Evolutionary conservation across 2,329 filamentous ascomycete genomes (phyloP).

Genomic region (Parastagonospora nodorum): DNA sequence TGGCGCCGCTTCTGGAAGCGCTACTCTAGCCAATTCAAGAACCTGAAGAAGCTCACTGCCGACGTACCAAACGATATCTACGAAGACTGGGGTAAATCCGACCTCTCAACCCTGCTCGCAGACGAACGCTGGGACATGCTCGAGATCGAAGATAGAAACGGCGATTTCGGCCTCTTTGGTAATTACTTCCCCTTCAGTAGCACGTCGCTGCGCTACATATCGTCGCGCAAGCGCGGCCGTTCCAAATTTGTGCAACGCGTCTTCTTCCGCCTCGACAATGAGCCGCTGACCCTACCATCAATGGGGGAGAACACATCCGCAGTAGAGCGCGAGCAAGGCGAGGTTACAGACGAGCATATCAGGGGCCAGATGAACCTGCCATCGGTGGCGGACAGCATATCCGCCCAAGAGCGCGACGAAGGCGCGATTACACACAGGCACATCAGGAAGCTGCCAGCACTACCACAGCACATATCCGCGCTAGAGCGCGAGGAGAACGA

Average conservation of each 20-base stretch:
- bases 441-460: too few species aligned
- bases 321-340: conserved; percentile 26
- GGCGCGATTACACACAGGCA: conserved; percentile 16
- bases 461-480: too few species aligned
- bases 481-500: conserved; percentile 26
- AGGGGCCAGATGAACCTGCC: conserved; percentile 7
- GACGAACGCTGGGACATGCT: conserved; percentile 41
- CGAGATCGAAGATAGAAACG: conserved; percentile 27
- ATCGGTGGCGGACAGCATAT: conserved; percentile 1
- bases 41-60: conserved; percentile 41
- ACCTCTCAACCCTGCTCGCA: conserved; percentile 23
- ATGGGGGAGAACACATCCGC: conserved; percentile 8
- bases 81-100: conserved; percentile 37
- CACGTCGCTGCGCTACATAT: conserved; percentile 18
- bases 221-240: conserved; percentile 22
- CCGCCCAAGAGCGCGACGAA: conserved; percentile 28
- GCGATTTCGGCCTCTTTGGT: conserved; percentile 19
- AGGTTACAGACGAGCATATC: conserved; percentile 33
- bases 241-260: conserved; percentile 40
- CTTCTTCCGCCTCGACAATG: conserved; percentile 37
- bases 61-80: conserved; percentile 40
- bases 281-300: conserved; percentile 17
- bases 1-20: conserved; percentile 45
- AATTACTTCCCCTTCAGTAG: conserved; percentile 23
- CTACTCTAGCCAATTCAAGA: conserved; percentile 41